phyloP scores from a whole-genome alignment of 371 early-diverging fungal species.

The Gilbertella persicaria region DNA sequence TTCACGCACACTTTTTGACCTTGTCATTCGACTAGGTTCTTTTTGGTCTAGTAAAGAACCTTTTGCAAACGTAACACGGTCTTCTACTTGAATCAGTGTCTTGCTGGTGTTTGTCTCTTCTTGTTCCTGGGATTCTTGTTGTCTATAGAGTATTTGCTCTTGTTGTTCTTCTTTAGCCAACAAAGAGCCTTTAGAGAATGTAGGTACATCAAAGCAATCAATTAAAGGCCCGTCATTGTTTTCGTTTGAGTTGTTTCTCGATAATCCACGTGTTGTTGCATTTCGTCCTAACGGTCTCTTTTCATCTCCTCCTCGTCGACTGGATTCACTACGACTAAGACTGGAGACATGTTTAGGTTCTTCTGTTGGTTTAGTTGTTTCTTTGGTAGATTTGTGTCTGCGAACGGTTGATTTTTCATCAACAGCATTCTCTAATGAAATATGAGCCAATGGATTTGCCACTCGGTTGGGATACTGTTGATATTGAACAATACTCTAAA shows the following conservation, averaged over 20 bases:
- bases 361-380: constrained; percentile 10
- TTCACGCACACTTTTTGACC: constrained; percentile 43
- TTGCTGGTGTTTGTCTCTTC: constrained; percentile 3
- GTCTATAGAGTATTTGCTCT: constrained; percentile 16
- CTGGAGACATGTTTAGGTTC: constrained; percentile 9
- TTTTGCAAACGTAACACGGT: constrained; percentile 41
- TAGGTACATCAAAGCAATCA: constrained; percentile 19
- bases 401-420: constrained; percentile 18
- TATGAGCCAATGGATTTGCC: constrained; percentile 36
- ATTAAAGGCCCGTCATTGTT: constrained; percentile 20
- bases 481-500: constrained; percentile 40
- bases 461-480: constrained; percentile 39
- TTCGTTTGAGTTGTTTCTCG: constrained; percentile 10
- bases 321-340: constrained; percentile 23
- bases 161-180: constrained; percentile 27
- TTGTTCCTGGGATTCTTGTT: constrained; percentile 18
- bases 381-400: constrained; percentile 42
- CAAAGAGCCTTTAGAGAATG: constrained; percentile 38
- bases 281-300: constrained; percentile 8
- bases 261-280: constrained; percentile 16
- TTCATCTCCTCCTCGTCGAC: constrained; percentile 14
- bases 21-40: constrained; percentile 23
- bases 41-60: constrained; percentile 43
- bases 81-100: constrained; percentile 45
- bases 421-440: constrained; percentile 10